Percentiles rank a stretch among this genome's conserved stretches.
Conservation (phyloP, 2,329 filamentous ascomycete species). For the Ambrosiella beaveri region DNA sequence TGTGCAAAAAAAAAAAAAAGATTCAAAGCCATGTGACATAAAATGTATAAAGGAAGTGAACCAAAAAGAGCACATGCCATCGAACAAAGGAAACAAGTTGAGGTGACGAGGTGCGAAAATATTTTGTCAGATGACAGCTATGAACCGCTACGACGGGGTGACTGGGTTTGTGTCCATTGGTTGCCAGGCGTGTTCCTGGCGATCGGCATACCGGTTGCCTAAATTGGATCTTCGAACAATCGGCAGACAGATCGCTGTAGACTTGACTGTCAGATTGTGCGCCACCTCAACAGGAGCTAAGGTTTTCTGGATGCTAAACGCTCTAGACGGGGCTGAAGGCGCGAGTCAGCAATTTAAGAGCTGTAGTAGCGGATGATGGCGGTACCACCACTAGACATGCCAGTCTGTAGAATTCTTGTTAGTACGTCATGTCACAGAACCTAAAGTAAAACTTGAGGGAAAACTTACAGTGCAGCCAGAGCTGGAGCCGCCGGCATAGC, state of each 20-base stretch:
- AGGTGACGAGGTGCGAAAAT: not conserved
- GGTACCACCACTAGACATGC: conserved; percentile 24
- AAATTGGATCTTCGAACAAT: not conserved
- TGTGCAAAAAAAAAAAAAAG: conserved; percentile 2
- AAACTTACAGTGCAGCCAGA: conserved; percentile 67
- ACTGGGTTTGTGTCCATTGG: not conserved
- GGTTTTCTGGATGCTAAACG: not conserved
- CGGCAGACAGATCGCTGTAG: not conserved
- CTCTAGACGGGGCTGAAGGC: not conserved
- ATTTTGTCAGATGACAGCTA: not conserved
- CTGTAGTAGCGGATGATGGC: conserved; percentile 29
- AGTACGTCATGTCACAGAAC: not conserved
- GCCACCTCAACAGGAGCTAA: not conserved
- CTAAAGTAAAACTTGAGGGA: not conserved
- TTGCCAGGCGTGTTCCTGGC: not conserved
- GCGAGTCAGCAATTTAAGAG: conserved; percentile 4
- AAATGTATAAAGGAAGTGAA: not conserved
- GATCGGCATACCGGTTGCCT: not conserved
- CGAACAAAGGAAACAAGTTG: not conserved
- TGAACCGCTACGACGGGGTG: not conserved
- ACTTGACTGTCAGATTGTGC: not conserved
- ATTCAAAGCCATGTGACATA: conserved; percentile 8
- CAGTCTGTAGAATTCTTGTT: conserved; percentile 22
- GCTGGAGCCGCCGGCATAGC: conserved; percentile 36
- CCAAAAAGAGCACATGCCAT: conserved; percentile 5